Evolutionary conservation across 176 grass and related monocot genomes (phyloP).

Genomic region (Aegilops tauschii): DNA sequence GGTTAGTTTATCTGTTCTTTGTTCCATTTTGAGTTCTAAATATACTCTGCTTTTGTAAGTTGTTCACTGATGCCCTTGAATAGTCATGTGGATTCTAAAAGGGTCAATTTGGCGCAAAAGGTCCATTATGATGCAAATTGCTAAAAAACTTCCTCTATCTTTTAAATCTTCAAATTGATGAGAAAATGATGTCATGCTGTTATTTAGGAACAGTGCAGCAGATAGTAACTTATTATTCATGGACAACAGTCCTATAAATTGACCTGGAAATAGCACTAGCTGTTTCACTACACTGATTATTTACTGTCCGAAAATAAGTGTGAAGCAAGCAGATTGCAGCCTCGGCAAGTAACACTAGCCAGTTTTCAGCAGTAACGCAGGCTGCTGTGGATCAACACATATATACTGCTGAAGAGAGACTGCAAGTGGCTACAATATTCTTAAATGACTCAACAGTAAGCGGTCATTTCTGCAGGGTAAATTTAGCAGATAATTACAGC

Average conservation of each 20-base stretch:
- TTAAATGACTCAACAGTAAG: no score
- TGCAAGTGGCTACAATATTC: background rate
- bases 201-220: background rate
- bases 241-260: background rate
- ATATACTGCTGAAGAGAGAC: background rate
- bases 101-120: background rate
- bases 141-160: background rate
- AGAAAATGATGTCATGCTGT: background rate
- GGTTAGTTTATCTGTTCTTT: background rate
- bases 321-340: background rate
- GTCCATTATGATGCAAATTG: background rate
- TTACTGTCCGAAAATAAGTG: background rate
- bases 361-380: background rate
- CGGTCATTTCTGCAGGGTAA: background rate
- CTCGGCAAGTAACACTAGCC: background rate
- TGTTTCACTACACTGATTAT: no score
- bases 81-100: background rate
- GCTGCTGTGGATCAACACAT: background rate
- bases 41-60: background rate
- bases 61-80: background rate
- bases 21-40: no score
- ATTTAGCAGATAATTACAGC: conserved; percentile 13
- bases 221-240: no score
- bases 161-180: background rate
- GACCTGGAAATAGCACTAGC: background rate